Evolutionary conservation across 768 basidiomycete genomes (phyloP).

Genomic region (Lactarius evosmus): DNA sequence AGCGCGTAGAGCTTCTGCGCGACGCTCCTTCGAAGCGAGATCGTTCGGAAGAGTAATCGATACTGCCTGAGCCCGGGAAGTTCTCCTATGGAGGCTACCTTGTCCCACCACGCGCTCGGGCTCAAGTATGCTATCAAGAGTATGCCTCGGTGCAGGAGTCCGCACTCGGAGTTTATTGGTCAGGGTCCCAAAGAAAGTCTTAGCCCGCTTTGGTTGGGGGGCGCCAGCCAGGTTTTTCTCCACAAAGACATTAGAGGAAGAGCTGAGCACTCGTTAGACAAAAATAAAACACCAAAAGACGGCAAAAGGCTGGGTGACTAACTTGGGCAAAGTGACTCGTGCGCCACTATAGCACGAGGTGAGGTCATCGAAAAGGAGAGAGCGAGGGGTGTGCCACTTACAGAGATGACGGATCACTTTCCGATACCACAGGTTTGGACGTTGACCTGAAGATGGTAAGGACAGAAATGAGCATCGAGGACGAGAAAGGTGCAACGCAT

Average conservation of each 20-base stretch:
- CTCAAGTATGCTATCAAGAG: background rate
- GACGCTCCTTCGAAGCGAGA: conserved; percentile 18
- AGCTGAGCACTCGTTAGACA: background rate
- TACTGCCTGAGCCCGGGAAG: conserved; percentile 6
- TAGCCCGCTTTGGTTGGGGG: conserved; percentile 1
- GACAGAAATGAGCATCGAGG: background rate
- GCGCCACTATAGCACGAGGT: background rate
- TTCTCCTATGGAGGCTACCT: background rate
- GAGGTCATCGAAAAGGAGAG: background rate
- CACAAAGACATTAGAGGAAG: background rate
- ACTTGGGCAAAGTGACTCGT: background rate
- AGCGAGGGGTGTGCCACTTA: background rate
- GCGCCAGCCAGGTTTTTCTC: background rate
- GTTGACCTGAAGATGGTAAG: background rate
- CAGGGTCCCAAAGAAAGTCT: conserved; percentile 10
- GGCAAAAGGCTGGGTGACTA: background rate
- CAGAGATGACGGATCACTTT: conserved; percentile 4
- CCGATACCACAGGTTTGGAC: background rate
- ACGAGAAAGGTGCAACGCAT: background rate
- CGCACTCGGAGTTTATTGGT: conserved; percentile 18
- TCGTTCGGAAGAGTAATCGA: conserved; percentile 16
- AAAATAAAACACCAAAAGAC: background rate
- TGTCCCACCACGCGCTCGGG: background rate
- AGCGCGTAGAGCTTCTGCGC: conserved; percentile 24
- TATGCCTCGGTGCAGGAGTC: background rate